phyloP scores from a whole-genome alignment of 1,139 yeast genomes.

The Torulaspora pretoriensis region DNA sequence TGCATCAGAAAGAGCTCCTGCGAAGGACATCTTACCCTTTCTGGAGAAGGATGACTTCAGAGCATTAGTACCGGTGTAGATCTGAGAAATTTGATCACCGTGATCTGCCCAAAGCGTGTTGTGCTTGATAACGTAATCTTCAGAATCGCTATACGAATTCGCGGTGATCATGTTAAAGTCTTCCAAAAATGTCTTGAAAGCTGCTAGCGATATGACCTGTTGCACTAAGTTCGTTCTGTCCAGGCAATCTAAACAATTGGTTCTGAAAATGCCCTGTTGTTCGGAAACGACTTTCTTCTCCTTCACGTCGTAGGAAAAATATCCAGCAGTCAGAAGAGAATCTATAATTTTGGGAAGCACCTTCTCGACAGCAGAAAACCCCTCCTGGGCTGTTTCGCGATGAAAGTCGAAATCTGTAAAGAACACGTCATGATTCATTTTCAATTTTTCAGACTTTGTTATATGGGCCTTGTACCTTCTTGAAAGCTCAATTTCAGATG shows the following conservation, averaged over 20 bases:
- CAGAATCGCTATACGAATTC: conserved; percentile 31
- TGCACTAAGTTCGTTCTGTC: conserved; percentile 93
- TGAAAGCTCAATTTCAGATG: conserved; percentile 72
- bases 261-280: conserved; percentile 86
- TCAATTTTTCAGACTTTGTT: conserved; percentile 31
- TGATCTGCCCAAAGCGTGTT: conserved; percentile 95
- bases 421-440: conserved; percentile 47
- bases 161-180: conserved; percentile 41
- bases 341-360: conserved; percentile 61
- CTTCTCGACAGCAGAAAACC: conserved; percentile 76
- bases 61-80: conserved; percentile 96
- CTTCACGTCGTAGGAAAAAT: conserved; percentile 58
- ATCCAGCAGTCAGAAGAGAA: conserved; percentile 74
- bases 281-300: conserved; percentile 53
- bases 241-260: conserved; percentile 90
- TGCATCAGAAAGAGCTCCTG: conserved; percentile 94
- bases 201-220: conserved; percentile 69
- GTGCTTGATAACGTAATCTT: conserved; percentile 60
- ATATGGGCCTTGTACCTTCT: conserved; percentile 60
- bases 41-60: conserved; percentile 89
- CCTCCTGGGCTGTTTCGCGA: conserved; percentile 81
- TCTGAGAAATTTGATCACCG: conserved; percentile 95
- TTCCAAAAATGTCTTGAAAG: conserved; percentile 61
- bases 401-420: conserved; percentile 91
- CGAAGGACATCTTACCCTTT: conserved; percentile 91